Evolutionary conservation across 2,329 filamentous ascomycete species (phyloP), one percentile per base, ranked within the genome.

Genomic region (Ramichloridium luteum): DNA sequence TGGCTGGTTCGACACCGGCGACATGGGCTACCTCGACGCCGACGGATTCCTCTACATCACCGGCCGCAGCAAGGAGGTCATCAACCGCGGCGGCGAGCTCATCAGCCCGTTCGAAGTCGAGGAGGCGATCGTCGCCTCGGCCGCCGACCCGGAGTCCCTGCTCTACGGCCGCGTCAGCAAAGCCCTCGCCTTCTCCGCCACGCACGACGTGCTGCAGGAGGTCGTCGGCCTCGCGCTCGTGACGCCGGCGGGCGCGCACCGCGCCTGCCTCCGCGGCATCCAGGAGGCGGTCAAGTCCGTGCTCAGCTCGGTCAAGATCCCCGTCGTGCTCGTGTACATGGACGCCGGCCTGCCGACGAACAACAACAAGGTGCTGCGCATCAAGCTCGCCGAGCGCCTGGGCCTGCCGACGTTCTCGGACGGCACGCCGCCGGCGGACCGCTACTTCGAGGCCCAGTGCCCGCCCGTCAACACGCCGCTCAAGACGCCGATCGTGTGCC

Each of bases 21-120:
- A 71, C 37, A 56, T 70, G 38, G 67, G 67, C 3, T 65, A 67
- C 33, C 55, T 70, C 36, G 68, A 71, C 38, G 34, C 49, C 1
- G 61, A 67, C 8, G 64, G 65, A 15, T 70, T 64, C 39, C 57
- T 71, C 6, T 70, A 63, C 48, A 65, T 71, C 39, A 71, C 67
- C 2, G 68, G 67, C 5, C 59, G 68, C 16, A 68, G 60, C 45
- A 72, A 71, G 41, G 68, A 71, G 34, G 65, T 71, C 34, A 70
- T 72, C 49, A 71, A 71, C 44, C 61, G 68, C 8, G 69, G 68
- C 20, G 68, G 69, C 18, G 69, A 73, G 45, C 58, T 72, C n/a
- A 71, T 73, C 35, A 70, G 66, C 4, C 68, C 69, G 0, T 70
- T 72, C 32, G 69, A 73, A 43, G 60, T 73, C n/a, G 69, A 72